These are phyloP conservation scores for Claviceps quebecensis DNA, from an alignment of 2,329 filamentous ascomycete genomes.

Conservation along the genomic window DNA sequence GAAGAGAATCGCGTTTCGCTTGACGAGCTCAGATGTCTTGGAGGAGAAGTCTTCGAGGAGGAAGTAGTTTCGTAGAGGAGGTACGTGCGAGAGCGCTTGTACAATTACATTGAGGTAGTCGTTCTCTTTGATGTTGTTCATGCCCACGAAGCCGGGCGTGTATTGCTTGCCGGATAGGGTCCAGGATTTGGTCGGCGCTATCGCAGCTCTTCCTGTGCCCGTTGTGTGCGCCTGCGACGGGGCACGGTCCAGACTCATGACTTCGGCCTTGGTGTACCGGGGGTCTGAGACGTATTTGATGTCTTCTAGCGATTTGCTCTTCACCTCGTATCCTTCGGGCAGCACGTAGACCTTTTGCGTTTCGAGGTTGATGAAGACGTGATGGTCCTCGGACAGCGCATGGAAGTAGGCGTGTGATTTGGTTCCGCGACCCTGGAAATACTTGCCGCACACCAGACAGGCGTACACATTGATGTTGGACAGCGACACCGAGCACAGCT, in stretches of 20 bases:
- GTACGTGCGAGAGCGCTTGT: constrained; percentile 80
- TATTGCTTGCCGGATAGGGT: constrained; percentile 77
- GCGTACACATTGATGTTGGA: constrained; percentile 99
- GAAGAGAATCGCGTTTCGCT: constrained; percentile 76
- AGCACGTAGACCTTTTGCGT: constrained; percentile 83
- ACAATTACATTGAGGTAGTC: constrained; percentile 96
- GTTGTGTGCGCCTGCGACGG: background rate
- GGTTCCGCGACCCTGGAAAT: constrained; percentile 85
- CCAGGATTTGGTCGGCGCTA: constrained; percentile 34
- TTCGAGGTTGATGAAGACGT: constrained; percentile 97
- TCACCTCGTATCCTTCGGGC: constrained; percentile 93
- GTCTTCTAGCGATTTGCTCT: constrained; percentile 86
- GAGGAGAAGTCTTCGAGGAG: constrained; percentile 74
- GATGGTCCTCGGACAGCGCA: constrained; percentile 84
- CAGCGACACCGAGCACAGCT: constrained; percentile 87
- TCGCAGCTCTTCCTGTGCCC: constrained; percentile 13
- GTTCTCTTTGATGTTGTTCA: constrained; percentile 99
- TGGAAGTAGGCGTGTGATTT: constrained; percentile 98
- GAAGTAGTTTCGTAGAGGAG: constrained; percentile 80
- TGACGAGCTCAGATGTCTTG: constrained; percentile 61
- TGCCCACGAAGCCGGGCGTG: constrained; percentile 85
- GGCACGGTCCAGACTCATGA: constrained; percentile 58
- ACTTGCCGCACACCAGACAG: constrained; percentile 93
- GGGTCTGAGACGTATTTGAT: constrained; percentile 98
- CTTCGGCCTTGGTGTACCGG: constrained; percentile 65